Conservation (phyloP, 768 basidiomycete genomes). For the Leccinum arenicola region DNA sequence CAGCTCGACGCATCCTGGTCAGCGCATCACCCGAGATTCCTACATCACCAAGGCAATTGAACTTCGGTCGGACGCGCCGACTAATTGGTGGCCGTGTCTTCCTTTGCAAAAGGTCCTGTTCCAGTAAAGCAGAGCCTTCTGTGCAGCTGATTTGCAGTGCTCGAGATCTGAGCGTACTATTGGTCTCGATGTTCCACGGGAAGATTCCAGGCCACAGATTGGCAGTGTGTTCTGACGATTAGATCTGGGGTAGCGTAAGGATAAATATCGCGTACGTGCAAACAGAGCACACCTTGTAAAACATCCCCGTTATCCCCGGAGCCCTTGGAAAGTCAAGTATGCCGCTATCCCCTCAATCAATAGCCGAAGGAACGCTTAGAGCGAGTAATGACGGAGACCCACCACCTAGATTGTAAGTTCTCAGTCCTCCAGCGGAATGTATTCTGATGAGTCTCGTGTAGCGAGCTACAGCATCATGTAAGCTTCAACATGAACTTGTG, state of each 20-base stretch:
- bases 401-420: neutral
- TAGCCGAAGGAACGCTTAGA: neutral
- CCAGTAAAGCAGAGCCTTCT: neutral
- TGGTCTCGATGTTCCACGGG: neutral
- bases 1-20: neutral
- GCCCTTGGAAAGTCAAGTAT: neutral
- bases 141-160: neutral
- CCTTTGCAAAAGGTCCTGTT: neutral
- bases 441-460: neutral
- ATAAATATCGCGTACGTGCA: neutral
- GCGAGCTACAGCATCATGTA: neutral
- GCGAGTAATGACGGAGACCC: neutral
- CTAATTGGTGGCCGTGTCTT: neutral
- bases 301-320: neutral
- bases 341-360: neutral
- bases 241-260: neutral
- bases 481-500: conserved; percentile 1
- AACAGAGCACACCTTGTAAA: neutral
- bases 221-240: neutral
- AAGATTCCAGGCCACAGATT: neutral
- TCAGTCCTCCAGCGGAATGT: neutral
- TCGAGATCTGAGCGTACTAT: neutral
- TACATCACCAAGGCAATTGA: neutral
- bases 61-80: neutral
- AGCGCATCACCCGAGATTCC: neutral